phyloP scores from a whole-genome alignment of 176 grass and related monocot genomes.

The Aegilops sharonensis region DNA sequence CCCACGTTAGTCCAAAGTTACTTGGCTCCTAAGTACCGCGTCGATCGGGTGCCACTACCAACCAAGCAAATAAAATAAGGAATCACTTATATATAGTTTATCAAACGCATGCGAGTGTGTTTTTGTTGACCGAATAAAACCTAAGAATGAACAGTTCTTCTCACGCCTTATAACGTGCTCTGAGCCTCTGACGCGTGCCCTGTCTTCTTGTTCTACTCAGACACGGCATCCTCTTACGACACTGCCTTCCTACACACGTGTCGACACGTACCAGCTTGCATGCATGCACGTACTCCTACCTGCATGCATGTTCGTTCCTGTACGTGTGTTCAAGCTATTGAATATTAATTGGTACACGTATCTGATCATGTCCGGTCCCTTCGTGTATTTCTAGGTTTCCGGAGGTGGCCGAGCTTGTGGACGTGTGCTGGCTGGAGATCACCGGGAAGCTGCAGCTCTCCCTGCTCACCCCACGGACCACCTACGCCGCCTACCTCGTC shows the following conservation, averaged over 20 bases:
- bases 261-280: background rate
- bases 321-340: background rate
- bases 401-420: constrained; percentile 58
- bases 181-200: background rate
- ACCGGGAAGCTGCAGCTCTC: constrained; percentile 46
- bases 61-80: background rate
- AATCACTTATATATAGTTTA: background rate
- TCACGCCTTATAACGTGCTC: background rate
- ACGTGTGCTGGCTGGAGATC: constrained; percentile 68
- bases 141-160: background rate
- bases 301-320: background rate
- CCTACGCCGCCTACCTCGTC: constrained; percentile 61
- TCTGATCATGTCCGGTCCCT: background rate
- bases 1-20: background rate
- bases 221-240: background rate
- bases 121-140: constrained; percentile 3
- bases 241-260: background rate
- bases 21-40: background rate
- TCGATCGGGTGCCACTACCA: background rate
- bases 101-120: background rate
- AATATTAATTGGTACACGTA: background rate
- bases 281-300: background rate
- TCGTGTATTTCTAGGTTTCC: constrained; percentile 35
- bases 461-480: constrained; percentile 35
- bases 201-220: background rate